These are phyloP conservation scores for Gossypium thurberi DNA, from an alignment of 345 rosid genomes.

Conservation along the genomic window DNA sequence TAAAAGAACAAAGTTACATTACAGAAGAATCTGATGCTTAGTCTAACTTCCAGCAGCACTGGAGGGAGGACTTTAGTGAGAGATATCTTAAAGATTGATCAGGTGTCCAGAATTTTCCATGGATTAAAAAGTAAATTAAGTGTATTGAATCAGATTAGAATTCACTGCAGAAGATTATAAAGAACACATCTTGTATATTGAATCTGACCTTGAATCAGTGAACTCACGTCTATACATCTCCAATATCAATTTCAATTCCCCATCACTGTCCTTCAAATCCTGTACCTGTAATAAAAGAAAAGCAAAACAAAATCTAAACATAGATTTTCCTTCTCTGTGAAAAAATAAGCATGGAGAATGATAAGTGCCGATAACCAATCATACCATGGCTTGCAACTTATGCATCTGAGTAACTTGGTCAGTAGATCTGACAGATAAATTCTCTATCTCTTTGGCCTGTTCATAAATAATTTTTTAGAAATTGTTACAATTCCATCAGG, in stretches of 20 bases:
- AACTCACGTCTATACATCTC: slow-evolving; percentile 84
- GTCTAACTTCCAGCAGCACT: not conserved
- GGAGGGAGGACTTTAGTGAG: not conserved
- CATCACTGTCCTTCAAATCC: slow-evolving; percentile 56
- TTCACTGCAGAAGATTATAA: not conserved
- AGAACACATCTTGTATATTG: not conserved
- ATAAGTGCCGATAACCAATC: slow-evolving; percentile 5
- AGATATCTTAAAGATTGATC: not conserved
- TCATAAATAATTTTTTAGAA: slow-evolving; percentile 8
- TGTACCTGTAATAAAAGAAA: slow-evolving; percentile 50
- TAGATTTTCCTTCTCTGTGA: not conserved
- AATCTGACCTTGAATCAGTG: slow-evolving; percentile 57
- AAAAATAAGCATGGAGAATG: not conserved
- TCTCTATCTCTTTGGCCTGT: slow-evolving; percentile 67
- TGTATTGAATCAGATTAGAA: not conserved
- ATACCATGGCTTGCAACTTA: slow-evolving; percentile 71
- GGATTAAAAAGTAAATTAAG: not conserved
- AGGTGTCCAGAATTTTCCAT: not conserved
- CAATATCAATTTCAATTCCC: slow-evolving; percentile 73
- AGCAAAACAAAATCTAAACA: not conserved
- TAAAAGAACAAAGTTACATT: not conserved
- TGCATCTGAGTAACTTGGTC: slow-evolving; percentile 55
- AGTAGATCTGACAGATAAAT: slow-evolving; percentile 44
- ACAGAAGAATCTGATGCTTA: not conserved
- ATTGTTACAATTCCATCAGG: not conserved